A percentile compares a stretch with the other conserved stretches of the same genome.
phyloP scores from a whole-genome alignment of 495 filamentous ascomycete genomes.

The Aspergillus mulundensis region DNA sequence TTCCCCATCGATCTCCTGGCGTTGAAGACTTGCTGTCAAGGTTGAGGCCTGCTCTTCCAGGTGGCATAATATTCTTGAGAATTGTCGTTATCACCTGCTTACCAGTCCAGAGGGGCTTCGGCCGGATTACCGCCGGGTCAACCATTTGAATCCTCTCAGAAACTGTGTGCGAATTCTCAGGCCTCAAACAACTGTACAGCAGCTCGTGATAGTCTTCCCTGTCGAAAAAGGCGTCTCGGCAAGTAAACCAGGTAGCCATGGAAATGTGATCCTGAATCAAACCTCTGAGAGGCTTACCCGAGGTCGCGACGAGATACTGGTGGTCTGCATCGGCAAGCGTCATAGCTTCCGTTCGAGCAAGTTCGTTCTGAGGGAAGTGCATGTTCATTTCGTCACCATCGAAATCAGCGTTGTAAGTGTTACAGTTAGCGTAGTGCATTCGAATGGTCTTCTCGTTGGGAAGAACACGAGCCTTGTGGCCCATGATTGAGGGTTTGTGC shows the following conservation, averaged over 20 bases:
- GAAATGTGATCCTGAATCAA: slow-evolving; percentile 98
- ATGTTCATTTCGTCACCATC: slow-evolving; percentile 99
- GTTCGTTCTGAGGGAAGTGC: slow-evolving; percentile 98
- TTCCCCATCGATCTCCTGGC: slow-evolving; percentile 70
- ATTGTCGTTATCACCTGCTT: slow-evolving; percentile 96
- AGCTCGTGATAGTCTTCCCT: slow-evolving; percentile 88
- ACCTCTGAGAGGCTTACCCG: slow-evolving; percentile 91
- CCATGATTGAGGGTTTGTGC: slow-evolving; percentile 99
- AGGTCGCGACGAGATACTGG: slow-evolving; percentile 92
- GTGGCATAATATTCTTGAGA: slow-evolving; percentile 81
- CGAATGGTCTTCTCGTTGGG: slow-evolving; percentile 94
- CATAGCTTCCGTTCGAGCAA: slow-evolving; percentile 86
- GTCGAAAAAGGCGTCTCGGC: slow-evolving; percentile 88
- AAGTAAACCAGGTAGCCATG: slow-evolving; percentile 86
- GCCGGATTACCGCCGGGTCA: slow-evolving; percentile 77
- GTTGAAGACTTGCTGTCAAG: slow-evolving; percentile 75
- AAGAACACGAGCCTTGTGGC: slow-evolving; percentile 86
- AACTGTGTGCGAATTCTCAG: slow-evolving; percentile 79
- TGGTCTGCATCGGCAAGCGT: slow-evolving; percentile 94
- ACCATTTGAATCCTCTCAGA: slow-evolving; percentile 69
- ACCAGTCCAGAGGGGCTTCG: slow-evolving; percentile 85
- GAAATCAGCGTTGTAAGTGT: slow-evolving; percentile 99
- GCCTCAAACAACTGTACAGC: slow-evolving; percentile 81
- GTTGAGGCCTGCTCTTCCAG: slow-evolving; percentile 69
- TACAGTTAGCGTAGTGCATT: slow-evolving; percentile 99